These are phyloP conservation scores for Excoecaria cochinchinensis DNA, from an alignment of 345 rosid species.

Conservation along the genomic window DNA sequence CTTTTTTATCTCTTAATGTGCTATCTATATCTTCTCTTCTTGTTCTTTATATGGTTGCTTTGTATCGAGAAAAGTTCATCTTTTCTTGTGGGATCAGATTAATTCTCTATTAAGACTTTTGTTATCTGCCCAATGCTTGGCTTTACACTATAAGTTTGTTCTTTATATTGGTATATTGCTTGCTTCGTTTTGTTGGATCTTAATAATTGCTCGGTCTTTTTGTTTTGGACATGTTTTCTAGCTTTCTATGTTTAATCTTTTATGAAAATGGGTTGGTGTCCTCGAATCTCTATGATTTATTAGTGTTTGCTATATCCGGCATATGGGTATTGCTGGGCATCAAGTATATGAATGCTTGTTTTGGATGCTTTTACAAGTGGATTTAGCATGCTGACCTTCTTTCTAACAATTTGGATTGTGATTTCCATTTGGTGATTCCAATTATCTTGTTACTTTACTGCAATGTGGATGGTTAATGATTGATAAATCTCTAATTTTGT, in stretches of 20 bases:
- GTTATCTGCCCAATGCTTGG: slow-evolving; percentile 27
- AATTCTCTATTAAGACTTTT: slow-evolving; percentile 21
- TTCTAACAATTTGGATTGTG: neutral
- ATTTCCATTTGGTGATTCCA: neutral
- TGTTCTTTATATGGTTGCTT: slow-evolving; percentile 12
- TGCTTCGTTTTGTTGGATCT: slow-evolving; percentile 24
- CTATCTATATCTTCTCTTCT: slow-evolving; percentile 22
- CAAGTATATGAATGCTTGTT: slow-evolving; percentile 3
- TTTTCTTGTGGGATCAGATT: slow-evolving; percentile 38
- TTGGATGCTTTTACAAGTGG: neutral
- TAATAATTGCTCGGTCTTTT: slow-evolving; percentile 20
- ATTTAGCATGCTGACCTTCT: neutral
- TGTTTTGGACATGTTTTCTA: slow-evolving; percentile 19
- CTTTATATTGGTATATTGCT: slow-evolving; percentile 14
- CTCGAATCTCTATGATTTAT: slow-evolving; percentile 8
- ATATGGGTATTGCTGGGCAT: slow-evolving; percentile 17
- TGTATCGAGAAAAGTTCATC: slow-evolving; percentile 15
- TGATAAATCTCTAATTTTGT: neutral
- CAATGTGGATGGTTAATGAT: neutral
- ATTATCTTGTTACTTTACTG: slow-evolving; percentile 13
- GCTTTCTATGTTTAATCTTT: slow-evolving; percentile 25
- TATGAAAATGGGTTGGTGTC: slow-evolving; percentile 18
- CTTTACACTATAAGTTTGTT: slow-evolving; percentile 26
- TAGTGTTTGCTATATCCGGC: neutral
- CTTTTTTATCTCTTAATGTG: slow-evolving; percentile 25